These are phyloP conservation scores for Suillus decipiens DNA, from an alignment of 768 basidiomycete genomes.

Conservation along the genomic window DNA sequence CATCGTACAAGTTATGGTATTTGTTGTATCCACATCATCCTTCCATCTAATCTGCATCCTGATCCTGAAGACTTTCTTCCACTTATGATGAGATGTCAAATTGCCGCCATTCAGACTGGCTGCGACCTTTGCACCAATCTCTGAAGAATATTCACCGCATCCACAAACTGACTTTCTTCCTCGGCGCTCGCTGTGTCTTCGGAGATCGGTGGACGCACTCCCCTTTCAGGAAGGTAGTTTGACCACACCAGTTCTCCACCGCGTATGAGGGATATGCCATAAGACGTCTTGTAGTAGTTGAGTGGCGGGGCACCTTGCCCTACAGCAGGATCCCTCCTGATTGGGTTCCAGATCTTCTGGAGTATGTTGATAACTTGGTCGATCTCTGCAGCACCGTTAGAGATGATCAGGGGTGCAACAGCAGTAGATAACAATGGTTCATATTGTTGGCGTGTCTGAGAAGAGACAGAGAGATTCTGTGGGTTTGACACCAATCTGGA, in stretches of 20 bases:
- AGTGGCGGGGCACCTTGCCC: conserved; percentile 3
- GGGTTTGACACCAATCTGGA: neutral
- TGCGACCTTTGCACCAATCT: conserved; percentile 30
- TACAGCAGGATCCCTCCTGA: neutral
- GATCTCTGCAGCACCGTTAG: neutral
- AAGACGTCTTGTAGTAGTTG: conserved; percentile 3
- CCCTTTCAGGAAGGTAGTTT: conserved; percentile 55
- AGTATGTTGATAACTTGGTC: neutral
- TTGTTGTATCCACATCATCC: neutral
- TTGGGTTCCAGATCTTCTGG: neutral
- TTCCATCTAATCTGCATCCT: neutral
- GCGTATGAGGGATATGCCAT: neutral
- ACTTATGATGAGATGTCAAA: neutral
- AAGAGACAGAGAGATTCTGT: neutral
- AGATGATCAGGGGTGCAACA: neutral
- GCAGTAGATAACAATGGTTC: conserved; percentile 1
- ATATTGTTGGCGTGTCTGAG: conserved; percentile 1
- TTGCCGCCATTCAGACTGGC: conserved; percentile 19
- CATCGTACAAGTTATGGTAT: neutral
- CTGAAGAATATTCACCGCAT: conserved; percentile 69
- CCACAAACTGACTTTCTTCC: conserved; percentile 65
- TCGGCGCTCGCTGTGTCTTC: conserved; percentile 52
- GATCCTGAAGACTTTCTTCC: neutral
- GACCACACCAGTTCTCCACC: conserved; percentile 2
- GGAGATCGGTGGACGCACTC: conserved; percentile 34